Base-by-base conservation (phyloP, 768 basidiomycete genomes). In the Lactifluus subvellereus region DNA sequence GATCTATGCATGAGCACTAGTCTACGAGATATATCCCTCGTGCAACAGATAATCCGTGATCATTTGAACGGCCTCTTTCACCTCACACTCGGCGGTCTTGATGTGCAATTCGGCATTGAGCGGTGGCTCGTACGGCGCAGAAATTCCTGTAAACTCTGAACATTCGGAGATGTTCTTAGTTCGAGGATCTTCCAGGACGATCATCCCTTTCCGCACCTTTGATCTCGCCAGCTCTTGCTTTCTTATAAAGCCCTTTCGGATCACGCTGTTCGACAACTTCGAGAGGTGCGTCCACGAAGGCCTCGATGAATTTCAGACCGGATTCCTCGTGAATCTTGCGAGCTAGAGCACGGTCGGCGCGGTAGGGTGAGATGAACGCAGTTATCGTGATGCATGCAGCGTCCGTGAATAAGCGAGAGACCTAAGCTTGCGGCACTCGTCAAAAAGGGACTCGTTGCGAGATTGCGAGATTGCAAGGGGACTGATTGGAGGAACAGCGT, bases 361-460 rank as follows among this genome's bases (percentile, higher is more conserved):
- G 80, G 76, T 98, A 98, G n/a, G 97, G 97, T 1, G 97, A 98
- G 75, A 99, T 99, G 78, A 99, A 99, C 13, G 97, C 95, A 18
- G 97, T 96, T 72, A 98, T 80, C 18, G 90, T 80, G 67, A 97
- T 81, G 68, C 88, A 90, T 37, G 84, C 87, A 3, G 94, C 83
- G 70, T 95, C 91, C 20, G 94, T 85, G 74, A 99, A 97, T 47
- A 98, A 80, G 73, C 93, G 94, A 51, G 97, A 87, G 54, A 99
- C 95, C 94, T 96, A 70, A n/a, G 54, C 6, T 16, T 20, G 50
- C 43, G 7, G 18, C 49, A 33, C 65, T 57, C 5, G 7, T 51
- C 22, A n/a, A 61, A 50, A 69, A 67, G 61, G 6, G 11, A 2
- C 9, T n/a, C 18, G 11, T 43, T 43, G 38, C 27, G 27, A 3